phyloP scores from a whole-genome alignment of 441 rosid genomes.

The Erodium texanum region DNA sequence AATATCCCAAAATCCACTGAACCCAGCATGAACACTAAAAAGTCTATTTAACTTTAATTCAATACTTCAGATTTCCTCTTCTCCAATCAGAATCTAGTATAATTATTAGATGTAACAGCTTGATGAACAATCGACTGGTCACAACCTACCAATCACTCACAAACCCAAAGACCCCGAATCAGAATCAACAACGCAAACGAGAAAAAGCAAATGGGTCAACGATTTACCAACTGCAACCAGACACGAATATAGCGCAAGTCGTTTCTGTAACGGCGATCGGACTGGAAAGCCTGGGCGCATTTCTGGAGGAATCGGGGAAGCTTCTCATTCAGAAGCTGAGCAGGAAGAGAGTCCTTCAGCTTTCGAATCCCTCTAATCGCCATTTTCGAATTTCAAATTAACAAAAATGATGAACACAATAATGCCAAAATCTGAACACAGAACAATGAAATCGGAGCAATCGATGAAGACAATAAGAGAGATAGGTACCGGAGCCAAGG shows the following conservation, averaged over 20 bases:
- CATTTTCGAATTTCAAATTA: background rate
- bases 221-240: conserved; percentile 79
- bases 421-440: background rate
- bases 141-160: background rate
- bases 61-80: background rate
- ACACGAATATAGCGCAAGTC: conserved; percentile 80
- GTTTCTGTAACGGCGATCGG: conserved; percentile 64
- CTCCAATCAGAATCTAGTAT: background rate
- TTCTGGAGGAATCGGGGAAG: conserved; percentile 81
- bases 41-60: background rate
- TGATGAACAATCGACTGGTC: background rate
- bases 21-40: too few species aligned
- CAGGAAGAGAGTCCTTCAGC: conserved; percentile 52
- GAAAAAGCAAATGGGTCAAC: background rate
- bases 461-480: background rate
- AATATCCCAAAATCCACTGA: too few species aligned
- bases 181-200: background rate
- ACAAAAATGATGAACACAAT: background rate
- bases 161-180: conserved; percentile 2
- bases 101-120: too few species aligned
- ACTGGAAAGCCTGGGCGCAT: conserved; percentile 59
- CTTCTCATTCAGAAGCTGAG: conserved; percentile 51
- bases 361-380: conserved; percentile 57
- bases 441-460: background rate
- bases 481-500: conserved; percentile 76